Base-by-base conservation (phyloP, 2,329 filamentous ascomycete species). In the Aureobasidium namibiae region DNA sequence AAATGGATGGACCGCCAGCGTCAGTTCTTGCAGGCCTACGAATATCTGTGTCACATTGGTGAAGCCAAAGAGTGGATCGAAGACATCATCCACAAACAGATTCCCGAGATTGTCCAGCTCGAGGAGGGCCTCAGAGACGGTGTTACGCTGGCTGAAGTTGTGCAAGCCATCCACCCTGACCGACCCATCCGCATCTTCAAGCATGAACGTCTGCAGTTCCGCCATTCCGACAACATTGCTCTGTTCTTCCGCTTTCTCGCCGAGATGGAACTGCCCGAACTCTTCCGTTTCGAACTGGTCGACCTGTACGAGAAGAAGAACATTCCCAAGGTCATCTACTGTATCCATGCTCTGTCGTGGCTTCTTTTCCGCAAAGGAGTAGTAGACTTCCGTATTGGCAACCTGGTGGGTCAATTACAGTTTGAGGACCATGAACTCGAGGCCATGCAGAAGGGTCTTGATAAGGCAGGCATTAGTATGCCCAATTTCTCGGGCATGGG, bases 51-150 rank as follows among this genome's bases (percentile, higher is more conserved):
- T 71, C 94, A 99, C 70, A 97, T 99, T 65, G 94, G 94, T 71
- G 94, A 99, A 77, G 94, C 94, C 23, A 97, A 97, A 71, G 92
- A 97, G 74, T 99, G 94, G 94, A 96, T 99, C 65, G 94, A 99
- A 69, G 85, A 95, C 70, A 84, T 96, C 61, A 90, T 94, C 59
- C 84, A 92, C 63, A 85, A 87, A 64, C 80, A 87, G 54, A 90
- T 99, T 38, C 92, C 94, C 3, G 89, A 92, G 0, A 96, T 97
- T 66, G 88, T 99, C 23, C 86, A 96, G 70, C 77, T 99, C 1
- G 94, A 99, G 70, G 92, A 99, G 73, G 90, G 90, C 14, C 77
- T 99, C 42, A 83, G 94, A 64, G 87, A 99, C 70, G 95, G 94
- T 50, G 90, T 99, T 6, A 97, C 92, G 0, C 79, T 99, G 26